Evolutionary conservation across 345 rosid genomes (phyloP).

Genomic region (Sisymbrium irio): DNA sequence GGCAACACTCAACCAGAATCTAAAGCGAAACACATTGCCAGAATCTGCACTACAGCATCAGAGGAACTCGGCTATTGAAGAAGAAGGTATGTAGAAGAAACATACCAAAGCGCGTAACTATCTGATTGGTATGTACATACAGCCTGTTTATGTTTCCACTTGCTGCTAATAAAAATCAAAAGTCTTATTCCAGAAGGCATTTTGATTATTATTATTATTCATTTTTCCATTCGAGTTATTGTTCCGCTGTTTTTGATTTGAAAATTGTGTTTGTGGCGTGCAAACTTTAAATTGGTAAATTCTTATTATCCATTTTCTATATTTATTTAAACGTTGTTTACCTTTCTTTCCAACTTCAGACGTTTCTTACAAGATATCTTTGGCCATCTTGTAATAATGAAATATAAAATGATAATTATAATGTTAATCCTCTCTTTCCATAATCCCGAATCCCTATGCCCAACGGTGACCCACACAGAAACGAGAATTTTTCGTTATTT

Average conservation of each 20-base stretch:
- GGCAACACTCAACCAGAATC: conserved; percentile 76
- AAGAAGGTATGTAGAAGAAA: conserved; percentile 27
- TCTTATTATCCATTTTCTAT: too few species aligned
- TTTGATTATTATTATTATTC: neutral
- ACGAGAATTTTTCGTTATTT: too few species aligned
- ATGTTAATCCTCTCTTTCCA: too few species aligned
- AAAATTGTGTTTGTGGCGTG: conserved; percentile 3
- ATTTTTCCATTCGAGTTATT: neutral
- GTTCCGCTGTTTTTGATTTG: neutral
- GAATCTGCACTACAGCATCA: conserved; percentile 68
- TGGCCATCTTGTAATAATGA: neutral
- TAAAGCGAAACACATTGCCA: conserved; percentile 80
- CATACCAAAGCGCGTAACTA: conserved; percentile 20
- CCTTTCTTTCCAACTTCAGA: neutral
- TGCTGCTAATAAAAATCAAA: conserved; percentile 19
- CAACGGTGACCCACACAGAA: too few species aligned
- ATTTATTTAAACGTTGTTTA: too few species aligned
- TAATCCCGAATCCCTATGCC: too few species aligned
- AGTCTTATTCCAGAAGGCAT: conserved; percentile 22
- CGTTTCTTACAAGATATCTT: neutral
- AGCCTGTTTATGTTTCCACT: conserved; percentile 4
- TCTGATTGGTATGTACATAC: conserved; percentile 20
- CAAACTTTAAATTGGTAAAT: conserved; percentile 11
- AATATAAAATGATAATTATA: too few species aligned
- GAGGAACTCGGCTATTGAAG: conserved; percentile 41